A percentile compares a stretch with the other conserved stretches of the same genome.
Evolutionary conservation across 768 basidiomycete genomes (phyloP).

Genomic region (Rubroboletus satanas): DNA sequence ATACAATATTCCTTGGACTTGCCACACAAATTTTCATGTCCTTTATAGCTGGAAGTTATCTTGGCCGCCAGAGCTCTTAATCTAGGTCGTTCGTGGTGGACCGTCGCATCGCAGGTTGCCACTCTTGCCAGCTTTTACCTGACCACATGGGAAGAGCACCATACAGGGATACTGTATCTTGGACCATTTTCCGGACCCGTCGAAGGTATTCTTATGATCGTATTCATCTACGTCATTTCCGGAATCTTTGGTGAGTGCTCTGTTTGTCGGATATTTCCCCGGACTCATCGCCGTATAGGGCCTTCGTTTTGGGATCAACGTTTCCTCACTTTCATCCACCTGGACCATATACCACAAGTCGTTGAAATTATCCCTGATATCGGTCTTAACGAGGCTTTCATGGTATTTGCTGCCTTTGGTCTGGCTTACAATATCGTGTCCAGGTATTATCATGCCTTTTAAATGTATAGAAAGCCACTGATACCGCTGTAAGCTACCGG

Average conservation of each 20-base stretch:
- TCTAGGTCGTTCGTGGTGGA: slow-evolving; percentile 96
- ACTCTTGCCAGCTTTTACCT: slow-evolving; percentile 70
- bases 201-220: slow-evolving; percentile 90
- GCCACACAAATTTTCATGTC: neutral
- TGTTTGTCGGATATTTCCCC: neutral
- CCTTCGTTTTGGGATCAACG: slow-evolving; percentile 78
- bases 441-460: slow-evolving; percentile 39
- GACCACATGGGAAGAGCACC: slow-evolving; percentile 80
- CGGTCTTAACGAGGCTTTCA: slow-evolving; percentile 81
- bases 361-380: slow-evolving; percentile 55
- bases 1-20: slow-evolving; percentile 2
- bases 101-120: slow-evolving; percentile 76
- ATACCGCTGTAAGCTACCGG: slow-evolving; percentile 49
- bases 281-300: slow-evolving; percentile 40
- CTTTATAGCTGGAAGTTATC: slow-evolving; percentile 76
- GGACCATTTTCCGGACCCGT: slow-evolving; percentile 94
- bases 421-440: slow-evolving; percentile 77
- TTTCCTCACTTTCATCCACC: slow-evolving; percentile 53
- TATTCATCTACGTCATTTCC: slow-evolving; percentile 69
- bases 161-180: slow-evolving; percentile 89
- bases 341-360: slow-evolving; percentile 50
- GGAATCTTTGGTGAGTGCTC: slow-evolving; percentile 61
- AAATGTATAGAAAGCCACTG: neutral
- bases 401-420: slow-evolving; percentile 70
- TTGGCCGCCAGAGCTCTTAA: slow-evolving; percentile 83